phyloP scores from a whole-genome alignment of 257 asterid species.

The Rauvolfia tetraphylla region DNA sequence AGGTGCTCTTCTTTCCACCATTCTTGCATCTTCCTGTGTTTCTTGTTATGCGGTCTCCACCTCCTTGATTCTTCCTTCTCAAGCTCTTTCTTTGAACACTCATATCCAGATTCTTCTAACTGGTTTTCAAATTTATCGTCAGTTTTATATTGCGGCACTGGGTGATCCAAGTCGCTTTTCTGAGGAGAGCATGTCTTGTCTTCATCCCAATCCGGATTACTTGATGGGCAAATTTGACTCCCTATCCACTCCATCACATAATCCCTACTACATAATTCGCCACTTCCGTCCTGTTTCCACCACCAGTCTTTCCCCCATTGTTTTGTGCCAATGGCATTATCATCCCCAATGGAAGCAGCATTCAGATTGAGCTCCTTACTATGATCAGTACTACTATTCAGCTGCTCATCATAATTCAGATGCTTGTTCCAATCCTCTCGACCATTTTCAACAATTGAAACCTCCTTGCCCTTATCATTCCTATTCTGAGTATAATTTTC shows the following conservation, averaged over 20 bases:
- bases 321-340: conserved; percentile 32
- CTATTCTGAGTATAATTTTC: conserved; percentile 32
- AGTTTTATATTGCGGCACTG: conserved; percentile 22
- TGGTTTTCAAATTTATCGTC: conserved; percentile 40
- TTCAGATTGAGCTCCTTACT: conserved; percentile 46
- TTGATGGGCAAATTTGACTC: conserved; percentile 62
- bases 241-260: conserved; percentile 98
- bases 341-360: conserved; percentile 23
- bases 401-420: conserved; percentile 54
- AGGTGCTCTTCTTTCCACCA: conserved; percentile 98
- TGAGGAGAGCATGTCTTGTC: conserved; percentile 46
- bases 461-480: conserved; percentile 61
- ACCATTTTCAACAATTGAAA: conserved; percentile 34
- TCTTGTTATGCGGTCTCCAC: conserved; percentile 34
- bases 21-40: conserved; percentile 81
- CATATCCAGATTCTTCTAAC: conserved; percentile 28
- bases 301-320: conserved; percentile 99
- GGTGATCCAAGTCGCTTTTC: conserved; percentile 22
- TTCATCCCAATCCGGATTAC: conserved; percentile 58
- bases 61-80: conserved; percentile 40
- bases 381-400: conserved; percentile 39
- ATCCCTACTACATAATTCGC: conserved; percentile 82
- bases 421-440: conserved; percentile 41
- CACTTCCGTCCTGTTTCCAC: conserved; percentile 98
- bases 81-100: conserved; percentile 22